phyloP scores from a whole-genome alignment of 2,329 filamentous ascomycete species.

The Colletotrichum gloeosporioides region DNA sequence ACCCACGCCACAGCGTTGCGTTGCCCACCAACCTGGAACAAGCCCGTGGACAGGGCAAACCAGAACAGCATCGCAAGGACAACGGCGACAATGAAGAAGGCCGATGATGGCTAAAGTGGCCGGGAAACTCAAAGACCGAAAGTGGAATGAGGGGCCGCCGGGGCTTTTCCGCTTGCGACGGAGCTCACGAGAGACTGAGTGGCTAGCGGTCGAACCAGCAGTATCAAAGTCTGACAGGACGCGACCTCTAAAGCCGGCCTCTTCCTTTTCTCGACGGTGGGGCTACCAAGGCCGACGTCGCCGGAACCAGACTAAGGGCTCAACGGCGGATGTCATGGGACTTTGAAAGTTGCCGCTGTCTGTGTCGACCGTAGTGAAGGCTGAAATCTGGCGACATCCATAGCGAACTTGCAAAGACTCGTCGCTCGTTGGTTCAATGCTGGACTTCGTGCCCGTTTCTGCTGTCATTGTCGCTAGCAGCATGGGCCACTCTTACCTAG shows the following conservation, averaged over 20 bases:
- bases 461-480: background rate
- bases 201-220: background rate
- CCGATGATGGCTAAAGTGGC: background rate
- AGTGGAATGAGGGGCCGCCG: constrained; percentile 1
- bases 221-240: background rate
- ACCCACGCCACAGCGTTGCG: constrained; percentile 15
- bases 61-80: background rate
- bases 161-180: background rate
- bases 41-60: background rate
- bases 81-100: background rate
- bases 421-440: background rate
- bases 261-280: background rate
- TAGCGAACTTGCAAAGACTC: background rate
- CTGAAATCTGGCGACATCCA: background rate
- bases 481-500: background rate
- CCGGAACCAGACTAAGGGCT: background rate
- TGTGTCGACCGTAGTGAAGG: background rate
- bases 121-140: background rate
- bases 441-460: background rate
- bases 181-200: background rate
- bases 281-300: background rate
- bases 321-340: background rate
- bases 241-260: background rate
- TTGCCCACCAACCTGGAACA: constrained; percentile 11
- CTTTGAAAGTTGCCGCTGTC: background rate